Base-by-base conservation (phyloP, 495 filamentous ascomycete genomes). In the Penicillium macrosclerotiorum region DNA sequence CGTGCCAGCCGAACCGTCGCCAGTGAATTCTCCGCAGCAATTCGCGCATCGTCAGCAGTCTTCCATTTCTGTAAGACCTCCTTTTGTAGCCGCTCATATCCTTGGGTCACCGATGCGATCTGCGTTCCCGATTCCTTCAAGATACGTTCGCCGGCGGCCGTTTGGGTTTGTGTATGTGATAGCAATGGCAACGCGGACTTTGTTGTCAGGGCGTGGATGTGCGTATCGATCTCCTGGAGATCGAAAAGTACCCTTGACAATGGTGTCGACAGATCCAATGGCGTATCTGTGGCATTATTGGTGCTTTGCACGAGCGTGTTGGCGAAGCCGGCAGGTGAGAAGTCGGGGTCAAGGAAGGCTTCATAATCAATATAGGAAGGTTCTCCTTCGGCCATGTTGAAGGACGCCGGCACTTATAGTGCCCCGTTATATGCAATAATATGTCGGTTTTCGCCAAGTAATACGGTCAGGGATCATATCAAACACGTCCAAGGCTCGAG, bases 301-400 rank as follows among this genome's bases (percentile, higher is more conserved):
- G 93, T 97, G 34, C 80, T 76, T 24, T 89, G 79, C 24, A 97
- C 88, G 31, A 98, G 81, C 19, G 82, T 82, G 66, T 95, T 94
- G 55, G 93, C 91, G 57, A 96, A 96, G 24, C 79, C 65, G 33
- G 84, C 63, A 2, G 94, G 77, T 8, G 81, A 86, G 73, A 98
- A 97, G 36, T 75, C 59, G 2, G 92, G 90, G 52, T 87, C 82
- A 49, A 96, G 78, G 67, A 98, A 95, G 53, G 88, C 74, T 57
- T 95, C 89, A 69, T 96, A 96, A 75, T 98, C 90, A 64, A 98
- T 91, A 72, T 98, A 98, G 12, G 92, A 95, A 13, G 83, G 78
- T 40, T 75, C 72, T 9, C 51, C 58, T 54, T 67, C 65, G 11
- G 63, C 58, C 70, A 75, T 75, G 11, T 49, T 54, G 40, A 20